A percentile compares a stretch with the other conserved stretches of the same genome.
These are phyloP conservation scores for Nymphaea colorata DNA, from an alignment of 164 flowering plant species.

Conservation along the genomic window DNA sequence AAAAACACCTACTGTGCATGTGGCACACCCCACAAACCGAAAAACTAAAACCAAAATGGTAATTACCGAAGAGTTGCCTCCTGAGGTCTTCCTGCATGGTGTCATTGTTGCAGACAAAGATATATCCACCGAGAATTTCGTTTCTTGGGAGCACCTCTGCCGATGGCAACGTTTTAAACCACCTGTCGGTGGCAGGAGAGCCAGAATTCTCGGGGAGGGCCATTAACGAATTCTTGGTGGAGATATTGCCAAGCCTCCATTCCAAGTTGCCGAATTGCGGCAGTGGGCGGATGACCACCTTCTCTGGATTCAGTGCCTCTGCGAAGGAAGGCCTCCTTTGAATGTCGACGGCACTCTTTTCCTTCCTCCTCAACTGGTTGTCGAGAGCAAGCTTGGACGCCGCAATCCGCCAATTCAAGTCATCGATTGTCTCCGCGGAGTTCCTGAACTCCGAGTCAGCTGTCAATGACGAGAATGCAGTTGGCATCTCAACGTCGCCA, in stretches of 20 bases:
- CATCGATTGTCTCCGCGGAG: slow-evolving; percentile 4
- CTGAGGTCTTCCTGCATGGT: slow-evolving; percentile 23
- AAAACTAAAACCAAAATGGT: too few relatives aligned
- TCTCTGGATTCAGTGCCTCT: not conserved
- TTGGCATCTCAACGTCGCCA: not conserved
- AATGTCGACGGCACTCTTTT: not conserved
- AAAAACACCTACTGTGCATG: too few relatives aligned
- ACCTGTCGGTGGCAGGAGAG: not conserved
- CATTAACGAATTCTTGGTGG: not conserved
- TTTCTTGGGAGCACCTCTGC: slow-evolving; percentile 16
- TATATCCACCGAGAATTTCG: slow-evolving; percentile 21
- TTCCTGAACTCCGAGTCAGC: not conserved
- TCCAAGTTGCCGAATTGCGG: not conserved
- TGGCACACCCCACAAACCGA: too few relatives aligned
- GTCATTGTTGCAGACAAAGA: slow-evolving; percentile 26
- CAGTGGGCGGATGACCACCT: not conserved
- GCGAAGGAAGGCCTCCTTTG: not conserved
- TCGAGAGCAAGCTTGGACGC: not conserved
- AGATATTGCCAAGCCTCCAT: not conserved
- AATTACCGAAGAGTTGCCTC: slow-evolving; percentile 18
- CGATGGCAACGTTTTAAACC: slow-evolving; percentile 14
- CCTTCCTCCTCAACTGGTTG: slow-evolving; percentile 1
- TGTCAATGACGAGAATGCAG: not conserved
- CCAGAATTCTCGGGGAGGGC: not conserved
- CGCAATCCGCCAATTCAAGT: slow-evolving; percentile 5